phyloP scores from a whole-genome alignment of 2,329 filamentous ascomycete species.

The Xylariaceae sp. region DNA sequence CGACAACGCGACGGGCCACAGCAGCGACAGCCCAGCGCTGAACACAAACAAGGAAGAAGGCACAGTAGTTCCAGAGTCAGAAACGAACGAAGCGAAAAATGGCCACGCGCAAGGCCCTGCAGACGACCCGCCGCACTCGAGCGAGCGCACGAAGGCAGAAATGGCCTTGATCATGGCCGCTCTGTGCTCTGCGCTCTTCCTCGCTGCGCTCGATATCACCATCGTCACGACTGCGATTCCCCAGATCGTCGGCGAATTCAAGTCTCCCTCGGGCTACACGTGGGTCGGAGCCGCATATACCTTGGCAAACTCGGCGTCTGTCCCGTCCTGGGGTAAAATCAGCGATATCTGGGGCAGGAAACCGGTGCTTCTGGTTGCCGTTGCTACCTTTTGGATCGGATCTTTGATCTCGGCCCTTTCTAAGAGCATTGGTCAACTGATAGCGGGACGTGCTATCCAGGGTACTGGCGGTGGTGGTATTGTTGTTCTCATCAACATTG shows the following conservation, averaged over 20 bases:
- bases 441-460: slow-evolving; percentile 53
- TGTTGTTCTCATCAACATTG: slow-evolving; percentile 57
- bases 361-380: slow-evolving; percentile 48
- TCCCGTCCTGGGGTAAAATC: slow-evolving; percentile 66
- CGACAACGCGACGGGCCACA: slow-evolving; percentile 1
- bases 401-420: slow-evolving; percentile 52
- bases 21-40: background rate
- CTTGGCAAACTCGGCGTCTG: slow-evolving; percentile 62
- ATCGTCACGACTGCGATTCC: slow-evolving; percentile 66
- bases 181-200: slow-evolving; percentile 40
- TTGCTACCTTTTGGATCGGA: slow-evolving; percentile 50
- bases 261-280: slow-evolving; percentile 66
- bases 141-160: slow-evolving; percentile 25
- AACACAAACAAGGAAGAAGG: background rate
- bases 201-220: slow-evolving; percentile 55
- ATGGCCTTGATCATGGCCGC: slow-evolving; percentile 30
- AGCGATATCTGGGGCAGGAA: slow-evolving; percentile 58
- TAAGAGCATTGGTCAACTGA: slow-evolving; percentile 47
- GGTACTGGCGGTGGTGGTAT: slow-evolving; percentile 55
- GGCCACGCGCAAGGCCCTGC: slow-evolving; percentile 2
- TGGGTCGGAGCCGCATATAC: slow-evolving; percentile 76
- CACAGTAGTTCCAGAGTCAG: background rate
- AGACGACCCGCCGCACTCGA: background rate
- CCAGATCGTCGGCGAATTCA: slow-evolving; percentile 59
- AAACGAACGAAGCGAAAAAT: slow-evolving; percentile 2